phyloP scores from a whole-genome alignment of 352 stramenopile species.

The Phytophthora nicotianae region DNA sequence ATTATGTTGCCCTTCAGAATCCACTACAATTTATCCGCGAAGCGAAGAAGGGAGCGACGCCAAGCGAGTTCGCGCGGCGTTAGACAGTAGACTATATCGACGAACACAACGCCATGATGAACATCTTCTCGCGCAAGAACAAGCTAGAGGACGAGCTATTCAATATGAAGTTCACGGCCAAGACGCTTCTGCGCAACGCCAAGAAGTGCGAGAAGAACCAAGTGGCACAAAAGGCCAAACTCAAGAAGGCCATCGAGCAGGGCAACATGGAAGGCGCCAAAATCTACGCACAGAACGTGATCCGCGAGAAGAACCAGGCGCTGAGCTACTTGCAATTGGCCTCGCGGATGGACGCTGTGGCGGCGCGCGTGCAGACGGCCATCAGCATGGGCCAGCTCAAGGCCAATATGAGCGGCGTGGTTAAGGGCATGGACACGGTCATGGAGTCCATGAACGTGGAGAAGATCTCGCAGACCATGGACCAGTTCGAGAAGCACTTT shows the following conservation, averaged over 20 bases:
- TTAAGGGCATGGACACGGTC: slow-evolving; percentile 97
- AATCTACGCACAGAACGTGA: slow-evolving; percentile 96
- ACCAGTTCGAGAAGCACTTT: slow-evolving; percentile 99
- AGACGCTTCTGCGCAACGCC: slow-evolving; percentile 87
- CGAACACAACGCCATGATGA: slow-evolving; percentile 47
- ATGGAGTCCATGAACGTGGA: slow-evolving; percentile 98
- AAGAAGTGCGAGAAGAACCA: slow-evolving; percentile 99
- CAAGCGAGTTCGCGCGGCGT: neutral
- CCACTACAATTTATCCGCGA: neutral
- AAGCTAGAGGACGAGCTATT: slow-evolving; percentile 90
- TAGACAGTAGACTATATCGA: neutral
- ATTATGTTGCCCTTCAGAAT: neutral
- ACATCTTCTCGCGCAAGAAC: slow-evolving; percentile 86
- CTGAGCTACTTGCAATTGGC: slow-evolving; percentile 96
- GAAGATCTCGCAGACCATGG: slow-evolving; percentile 97
- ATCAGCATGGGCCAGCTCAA: slow-evolving; percentile 96
- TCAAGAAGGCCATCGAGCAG: slow-evolving; percentile 97
- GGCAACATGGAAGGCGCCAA: slow-evolving; percentile 97
- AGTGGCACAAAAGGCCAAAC: slow-evolving; percentile 92
- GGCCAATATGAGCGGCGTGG: slow-evolving; percentile 95
- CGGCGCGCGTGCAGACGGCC: slow-evolving; percentile 95
- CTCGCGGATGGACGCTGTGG: slow-evolving; percentile 97
- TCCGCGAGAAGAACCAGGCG: slow-evolving; percentile 87
- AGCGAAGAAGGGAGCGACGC: neutral
- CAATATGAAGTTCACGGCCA: slow-evolving; percentile 92